Base-by-base conservation (phyloP, 441 rosid genomes). In the Eruca vesicaria region DNA sequence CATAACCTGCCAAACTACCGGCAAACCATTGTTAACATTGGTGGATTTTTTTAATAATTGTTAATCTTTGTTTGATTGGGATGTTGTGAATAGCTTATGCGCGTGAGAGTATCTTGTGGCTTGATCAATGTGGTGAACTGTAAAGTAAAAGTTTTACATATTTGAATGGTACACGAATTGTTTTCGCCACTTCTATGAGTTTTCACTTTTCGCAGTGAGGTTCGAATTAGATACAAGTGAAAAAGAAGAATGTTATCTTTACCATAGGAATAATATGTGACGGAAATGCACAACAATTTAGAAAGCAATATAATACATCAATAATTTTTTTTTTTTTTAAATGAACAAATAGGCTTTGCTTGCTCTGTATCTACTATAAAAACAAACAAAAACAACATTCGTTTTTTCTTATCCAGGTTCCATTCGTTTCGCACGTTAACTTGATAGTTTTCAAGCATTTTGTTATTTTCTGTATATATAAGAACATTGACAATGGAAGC, bases 1-100 rank as follows among this genome's bases (percentile, higher is more conserved):
- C n/a, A n/a, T n/a, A 92, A 68, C 97, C 98, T 10, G 94, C 71
- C 84, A 89, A 92, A 69, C 71, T 84, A 73, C 82, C 83, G n/a
- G n/a, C n/a, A n/a, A n/a, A n/a, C n/a, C n/a, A n/a, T n/a, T n/a
- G n/a, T n/a, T n/a, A n/a, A n/a, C n/a, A n/a, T n/a, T n/a, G n/a
- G n/a, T n/a, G n/a, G n/a, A n/a, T n/a, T n/a, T n/a, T n/a, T n/a
- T n/a, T n/a, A n/a, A n/a, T n/a, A n/a, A n/a, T n/a, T n/a, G n/a
- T n/a, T n/a, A n/a, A n/a, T n/a, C n/a, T n/a, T n/a, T n/a, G n/a
- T n/a, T n/a, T n/a, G n/a, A n/a, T n/a, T n/a, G n/a, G n/a, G n/a
- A n/a, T n/a, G n/a, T n/a, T n/a, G n/a, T n/a, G n/a, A n/a, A n/a
- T n/a, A n/a, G n/a, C n/a, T n/a, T n/a, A n/a, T n/a, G n/a, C n/a